These are phyloP conservation scores for Neonectria faginata DNA, from an alignment of 2,329 filamentous ascomycete species.

Conservation along the genomic window DNA sequence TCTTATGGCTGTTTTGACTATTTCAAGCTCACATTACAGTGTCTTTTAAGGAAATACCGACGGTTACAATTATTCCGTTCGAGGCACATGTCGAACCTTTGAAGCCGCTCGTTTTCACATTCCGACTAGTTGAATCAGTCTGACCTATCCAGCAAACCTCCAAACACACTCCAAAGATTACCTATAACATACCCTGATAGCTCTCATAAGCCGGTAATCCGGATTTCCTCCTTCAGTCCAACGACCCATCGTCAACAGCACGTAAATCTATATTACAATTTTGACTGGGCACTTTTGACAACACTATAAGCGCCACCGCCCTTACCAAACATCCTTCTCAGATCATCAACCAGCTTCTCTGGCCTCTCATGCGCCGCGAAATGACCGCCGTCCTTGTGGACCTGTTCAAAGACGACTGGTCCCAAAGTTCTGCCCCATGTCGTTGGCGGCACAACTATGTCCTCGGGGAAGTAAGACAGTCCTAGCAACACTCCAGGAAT, in stretches of 20 bases:
- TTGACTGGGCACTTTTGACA: background rate
- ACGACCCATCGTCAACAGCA: too few species aligned
- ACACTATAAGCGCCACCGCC: slow-evolving; percentile 58
- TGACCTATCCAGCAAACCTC: too few species aligned
- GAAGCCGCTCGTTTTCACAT: too few species aligned
- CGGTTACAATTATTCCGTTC: background rate
- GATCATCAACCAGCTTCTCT: slow-evolving; percentile 62
- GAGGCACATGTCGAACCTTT: background rate
- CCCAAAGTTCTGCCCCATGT: slow-evolving; percentile 70
- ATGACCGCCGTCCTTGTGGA: slow-evolving; percentile 66
- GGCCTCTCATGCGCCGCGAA: slow-evolving; percentile 72
- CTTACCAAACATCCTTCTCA: slow-evolving; percentile 69
- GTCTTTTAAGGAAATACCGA: background rate
- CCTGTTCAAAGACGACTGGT: slow-evolving; percentile 67
- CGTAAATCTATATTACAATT: background rate
- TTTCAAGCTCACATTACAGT: too few species aligned
- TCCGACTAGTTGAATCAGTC: too few species aligned
- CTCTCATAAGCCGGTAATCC: too few species aligned
- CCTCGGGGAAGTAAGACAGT: slow-evolving; percentile 67
- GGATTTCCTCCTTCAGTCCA: too few species aligned
- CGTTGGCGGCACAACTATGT: slow-evolving; percentile 65
- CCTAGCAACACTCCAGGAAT: slow-evolving; percentile 56
- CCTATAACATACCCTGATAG: too few species aligned
- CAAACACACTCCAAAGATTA: too few species aligned
- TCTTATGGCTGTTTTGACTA: too few species aligned